Evolutionary conservation across 2,329 filamentous ascomycete genomes (phyloP).

Genomic region (Colletotrichum theobromicola): DNA sequence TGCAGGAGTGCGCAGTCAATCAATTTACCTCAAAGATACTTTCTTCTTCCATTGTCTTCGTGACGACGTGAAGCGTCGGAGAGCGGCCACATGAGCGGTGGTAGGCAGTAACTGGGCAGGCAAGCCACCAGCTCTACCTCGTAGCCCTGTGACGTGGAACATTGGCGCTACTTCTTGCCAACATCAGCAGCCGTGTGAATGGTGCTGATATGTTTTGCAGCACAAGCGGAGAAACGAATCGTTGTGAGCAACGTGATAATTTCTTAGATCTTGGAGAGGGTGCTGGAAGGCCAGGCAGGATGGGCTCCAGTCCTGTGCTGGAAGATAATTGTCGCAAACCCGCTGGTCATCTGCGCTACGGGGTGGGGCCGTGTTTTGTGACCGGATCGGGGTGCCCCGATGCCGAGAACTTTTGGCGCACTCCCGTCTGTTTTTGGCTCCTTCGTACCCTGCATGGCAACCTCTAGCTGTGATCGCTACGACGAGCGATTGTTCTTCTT

Average conservation of each 20-base stretch:
- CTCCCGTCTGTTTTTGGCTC: not conserved
- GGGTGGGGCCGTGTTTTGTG: not conserved
- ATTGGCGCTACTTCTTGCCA: not conserved
- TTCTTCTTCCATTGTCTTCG: not conserved
- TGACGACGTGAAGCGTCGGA: not conserved
- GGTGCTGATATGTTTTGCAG: not conserved
- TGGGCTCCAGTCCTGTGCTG: not conserved
- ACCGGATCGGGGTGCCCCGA: not conserved
- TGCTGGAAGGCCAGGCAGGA: not conserved
- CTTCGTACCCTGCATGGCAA: not conserved
- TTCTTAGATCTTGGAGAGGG: not conserved
- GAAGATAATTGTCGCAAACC: not conserved
- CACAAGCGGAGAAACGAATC: not conserved
- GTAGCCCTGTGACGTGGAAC: not conserved
- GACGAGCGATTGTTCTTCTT: not conserved
- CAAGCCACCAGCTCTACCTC: not conserved
- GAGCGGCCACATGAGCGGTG: not conserved
- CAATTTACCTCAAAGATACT: not conserved
- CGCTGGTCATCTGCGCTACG: not conserved
- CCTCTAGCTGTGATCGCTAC: not conserved
- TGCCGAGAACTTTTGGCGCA: not conserved
- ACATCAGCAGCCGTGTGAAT: not conserved
- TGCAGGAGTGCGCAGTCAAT: not conserved
- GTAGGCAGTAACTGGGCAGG: not conserved
- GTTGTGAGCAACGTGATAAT: not conserved